These are phyloP conservation scores for Chrysosporium queenslandicum DNA, from an alignment of 2,329 filamentous ascomycete genomes.

Conservation along the genomic window DNA sequence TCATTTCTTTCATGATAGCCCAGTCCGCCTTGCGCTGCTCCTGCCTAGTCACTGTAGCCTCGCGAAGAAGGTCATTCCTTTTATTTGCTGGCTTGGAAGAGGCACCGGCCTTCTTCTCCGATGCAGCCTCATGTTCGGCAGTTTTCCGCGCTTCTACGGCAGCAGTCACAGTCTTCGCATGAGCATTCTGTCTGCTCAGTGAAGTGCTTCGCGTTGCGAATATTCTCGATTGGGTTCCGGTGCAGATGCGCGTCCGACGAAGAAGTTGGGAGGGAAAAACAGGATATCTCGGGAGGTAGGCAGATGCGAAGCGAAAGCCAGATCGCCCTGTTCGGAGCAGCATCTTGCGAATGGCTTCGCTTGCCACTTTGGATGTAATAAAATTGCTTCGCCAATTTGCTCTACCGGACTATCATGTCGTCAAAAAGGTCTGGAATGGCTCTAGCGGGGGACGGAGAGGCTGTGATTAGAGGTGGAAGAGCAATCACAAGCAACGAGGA, in stretches of 20 bases:
- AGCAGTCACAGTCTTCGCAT: background rate
- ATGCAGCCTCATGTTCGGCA: background rate
- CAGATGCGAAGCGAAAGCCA: constrained; percentile 27
- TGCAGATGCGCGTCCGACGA: constrained; percentile 19
- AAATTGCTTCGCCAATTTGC: background rate
- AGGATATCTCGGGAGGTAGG: constrained; percentile 19
- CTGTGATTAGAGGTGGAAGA: background rate
- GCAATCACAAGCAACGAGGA: background rate
- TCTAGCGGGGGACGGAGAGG: background rate
- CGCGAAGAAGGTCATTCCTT: constrained; percentile 51
- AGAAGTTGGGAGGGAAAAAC: constrained; percentile 19
- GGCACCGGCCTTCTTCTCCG: constrained; percentile 15
- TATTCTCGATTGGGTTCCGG: constrained; percentile 23
- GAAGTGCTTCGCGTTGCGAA: constrained; percentile 23
- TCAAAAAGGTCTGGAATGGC: background rate
- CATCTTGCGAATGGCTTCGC: constrained; percentile 22
- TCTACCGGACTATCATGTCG: background rate
- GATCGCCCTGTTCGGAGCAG: constrained; percentile 31
- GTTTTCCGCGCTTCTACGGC: background rate
- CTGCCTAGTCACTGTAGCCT: constrained; percentile 58
- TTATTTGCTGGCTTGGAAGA: constrained; percentile 24
- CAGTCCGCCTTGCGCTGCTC: constrained; percentile 95
- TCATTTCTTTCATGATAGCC: constrained; percentile 98
- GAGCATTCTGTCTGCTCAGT: constrained; percentile 21
- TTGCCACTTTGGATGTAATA: background rate